Conservation (phyloP, 2,329 filamentous ascomycete genomes). For the Nemania serpens region DNA sequence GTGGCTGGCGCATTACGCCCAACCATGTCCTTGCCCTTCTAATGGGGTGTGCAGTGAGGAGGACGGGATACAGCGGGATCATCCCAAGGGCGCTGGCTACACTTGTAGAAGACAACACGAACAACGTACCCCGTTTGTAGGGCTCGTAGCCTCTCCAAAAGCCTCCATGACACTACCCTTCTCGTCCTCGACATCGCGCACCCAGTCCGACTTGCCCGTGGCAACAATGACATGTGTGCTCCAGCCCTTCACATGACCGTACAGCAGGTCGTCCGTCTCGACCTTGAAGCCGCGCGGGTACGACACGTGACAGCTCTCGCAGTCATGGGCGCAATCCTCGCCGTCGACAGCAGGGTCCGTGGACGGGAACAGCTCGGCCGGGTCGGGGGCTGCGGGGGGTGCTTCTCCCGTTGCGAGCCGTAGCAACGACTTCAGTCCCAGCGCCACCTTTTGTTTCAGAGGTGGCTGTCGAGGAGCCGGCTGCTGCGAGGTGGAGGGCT, state of each 20-base stretch:
- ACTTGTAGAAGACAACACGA: background rate
- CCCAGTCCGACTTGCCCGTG: conserved; percentile 96
- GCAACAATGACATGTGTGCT: conserved; percentile 88
- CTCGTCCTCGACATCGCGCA: conserved; percentile 85
- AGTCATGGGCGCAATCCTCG: conserved; percentile 88
- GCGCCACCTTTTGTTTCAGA: conserved; percentile 44
- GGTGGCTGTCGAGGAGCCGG: conserved; percentile 24
- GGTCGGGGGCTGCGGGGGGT: conserved; percentile 31
- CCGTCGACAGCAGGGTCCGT: conserved; percentile 80
- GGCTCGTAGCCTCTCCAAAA: conserved; percentile 61
- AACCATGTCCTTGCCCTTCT: background rate
- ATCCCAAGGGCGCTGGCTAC: no score
- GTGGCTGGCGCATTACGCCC: background rate
- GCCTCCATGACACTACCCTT: conserved; percentile 84
- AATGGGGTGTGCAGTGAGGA: background rate
- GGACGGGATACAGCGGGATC: no score
- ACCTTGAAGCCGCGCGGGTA: conserved; percentile 76
- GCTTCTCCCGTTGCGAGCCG: conserved; percentile 41
- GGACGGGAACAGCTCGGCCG: conserved; percentile 68
- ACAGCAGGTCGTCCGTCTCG: conserved; percentile 77
- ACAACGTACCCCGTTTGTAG: conserved; percentile 68
- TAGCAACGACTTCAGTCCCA: conserved; percentile 49
- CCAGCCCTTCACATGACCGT: conserved; percentile 85
- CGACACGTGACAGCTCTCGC: conserved; percentile 75
- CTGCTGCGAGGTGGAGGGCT: conserved; percentile 9